Evolutionary conservation across 2,329 filamentous ascomycete genomes (phyloP), one percentile per base, ranked within the genome.

Genomic region (Pestalotiopsis sp.): DNA sequence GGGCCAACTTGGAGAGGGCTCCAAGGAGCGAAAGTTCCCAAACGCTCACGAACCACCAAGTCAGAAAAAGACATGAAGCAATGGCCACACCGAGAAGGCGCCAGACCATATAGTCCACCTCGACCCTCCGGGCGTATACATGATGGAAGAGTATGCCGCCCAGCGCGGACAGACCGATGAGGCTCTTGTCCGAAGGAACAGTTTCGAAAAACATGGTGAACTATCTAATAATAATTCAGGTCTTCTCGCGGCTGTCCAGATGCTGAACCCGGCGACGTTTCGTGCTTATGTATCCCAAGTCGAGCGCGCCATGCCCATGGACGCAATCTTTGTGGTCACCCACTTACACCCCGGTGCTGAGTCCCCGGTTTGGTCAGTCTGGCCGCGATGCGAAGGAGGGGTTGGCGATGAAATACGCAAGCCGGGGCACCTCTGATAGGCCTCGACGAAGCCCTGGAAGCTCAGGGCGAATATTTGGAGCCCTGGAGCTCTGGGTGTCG

Each of bases 61-160:
- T 57, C n/a, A 66, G 7, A 9, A 62, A 9, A 10, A 64, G 2
- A 38, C 57, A 35, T 13, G 40, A 65, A 3, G 57, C 26, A 20
- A 17, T 59, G 13, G n/a, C 39, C 14, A 64, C 5, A 4, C n/a
- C 24, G 2, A 66, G 6, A 3, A 68, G 59, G 17, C 35, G n/a
- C 20, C 39, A 26, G 5, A 66, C 13, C n/a, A 63, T 39, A 39
- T 66, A 68, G n/a, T 68, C 67, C 6, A 68, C 48, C 35, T 68
- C 67, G 7, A 68, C 67, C 4, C 64, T 58, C 6, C 67, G 57
- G n/a, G 67, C 64, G n/a, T 68, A 68, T 38, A 63, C 57, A 52
- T 68, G 67, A 44, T 68, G 67, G 38, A 68, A 68, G 26, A 39
- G 48, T 35, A 68, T 10, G 22, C 67, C 67, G 30, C 22, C 3